Base-by-base conservation (phyloP, 75 land plant genomes). In the Pinus tabuliformis region DNA sequence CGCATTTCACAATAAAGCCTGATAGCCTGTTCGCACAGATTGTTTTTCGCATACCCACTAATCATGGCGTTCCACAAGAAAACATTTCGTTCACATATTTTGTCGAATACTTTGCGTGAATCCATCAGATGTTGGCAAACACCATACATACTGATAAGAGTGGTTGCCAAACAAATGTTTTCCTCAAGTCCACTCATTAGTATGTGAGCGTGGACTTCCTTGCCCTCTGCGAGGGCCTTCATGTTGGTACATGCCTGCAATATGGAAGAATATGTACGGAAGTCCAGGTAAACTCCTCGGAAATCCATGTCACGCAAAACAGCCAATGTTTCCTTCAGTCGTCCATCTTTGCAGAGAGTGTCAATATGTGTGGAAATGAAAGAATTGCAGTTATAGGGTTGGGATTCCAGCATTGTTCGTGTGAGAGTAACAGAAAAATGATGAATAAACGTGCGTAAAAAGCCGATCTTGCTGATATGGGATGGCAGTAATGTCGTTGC, bases 41-140 rank as follows among this genome's bases (percentile, higher is more conserved):
- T 80, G 63, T 85, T 85, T 75, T 75, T 72, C 3, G 80, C 28
- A 49, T 75, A 84, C 45, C 78, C 88, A 56, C 84, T 82, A 65
- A 90, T 81, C 26, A 88, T 17, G 15, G 88, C 88, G 74, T 88
- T 88, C 91, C 91, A 88, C 61, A 71, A 79, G 62, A 74, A 83
- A 72, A 83, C 56, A 57, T 81, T 80, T 58, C 66, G 82, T 57
- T 42, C 70, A 36, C 4, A 2, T 24, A 86, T 72, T 11, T 39
- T 49, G 73, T 83, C 83, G 56, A 90, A 88, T 15, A 84, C 82
- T 3, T 9, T 28, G 49, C 84, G 82, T n/a, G 91, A 74, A 30
- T 88, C 92, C 57, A 58, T 18, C 21, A 84, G 75, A 26, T 26
- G 83, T 26, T 88, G 80, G 70, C 84, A 88, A n/a, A 75, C 21